Evolutionary conservation across 2,329 filamentous ascomycete genomes (phyloP).

Genomic region (Acephala macrosclerotiorum): DNA sequence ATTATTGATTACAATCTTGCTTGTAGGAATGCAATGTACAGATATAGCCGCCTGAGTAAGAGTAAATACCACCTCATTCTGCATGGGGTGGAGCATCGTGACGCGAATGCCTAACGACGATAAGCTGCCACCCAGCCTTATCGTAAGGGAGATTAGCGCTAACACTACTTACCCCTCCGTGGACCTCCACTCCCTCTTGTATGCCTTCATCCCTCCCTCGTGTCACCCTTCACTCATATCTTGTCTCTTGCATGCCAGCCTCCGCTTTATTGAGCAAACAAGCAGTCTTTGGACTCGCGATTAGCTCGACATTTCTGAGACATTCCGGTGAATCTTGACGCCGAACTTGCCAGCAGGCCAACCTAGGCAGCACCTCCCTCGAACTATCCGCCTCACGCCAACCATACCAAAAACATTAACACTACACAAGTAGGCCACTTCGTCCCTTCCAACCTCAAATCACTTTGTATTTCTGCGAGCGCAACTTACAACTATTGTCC

Average conservation of each 20-base stretch:
- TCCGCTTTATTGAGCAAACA: conserved; percentile 9
- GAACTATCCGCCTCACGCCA: conserved; percentile 18
- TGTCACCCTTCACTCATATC: conserved; percentile 15
- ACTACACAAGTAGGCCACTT: conserved; percentile 27
- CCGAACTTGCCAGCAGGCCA: conserved; percentile 28
- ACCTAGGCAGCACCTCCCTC: conserved; percentile 21
- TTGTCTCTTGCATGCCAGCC: conserved; percentile 13
- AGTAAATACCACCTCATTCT: conserved; percentile 5
- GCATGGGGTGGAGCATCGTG: conserved; percentile 2
- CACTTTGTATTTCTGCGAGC: conserved; percentile 4
- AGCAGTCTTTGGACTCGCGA: conserved; percentile 13
- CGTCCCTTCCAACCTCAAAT: conserved; percentile 17
- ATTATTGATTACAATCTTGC: neutral
- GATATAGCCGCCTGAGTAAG: neutral
- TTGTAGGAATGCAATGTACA: neutral
- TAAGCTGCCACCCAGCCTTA: neutral
- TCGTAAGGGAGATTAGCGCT: neutral
- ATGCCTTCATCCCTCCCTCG: conserved; percentile 12
- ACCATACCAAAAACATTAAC: conserved; percentile 12
- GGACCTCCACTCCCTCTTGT: neutral
- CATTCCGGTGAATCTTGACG: too few relatives aligned
- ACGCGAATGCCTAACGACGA: neutral
- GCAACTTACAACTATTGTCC: conserved; percentile 6
- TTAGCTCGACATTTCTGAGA: conserved; percentile 17
- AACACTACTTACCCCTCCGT: conserved; percentile 10